These are phyloP conservation scores for Lophiotrema nucula DNA, from an alignment of 495 filamentous ascomycete species.

Conservation along the genomic window DNA sequence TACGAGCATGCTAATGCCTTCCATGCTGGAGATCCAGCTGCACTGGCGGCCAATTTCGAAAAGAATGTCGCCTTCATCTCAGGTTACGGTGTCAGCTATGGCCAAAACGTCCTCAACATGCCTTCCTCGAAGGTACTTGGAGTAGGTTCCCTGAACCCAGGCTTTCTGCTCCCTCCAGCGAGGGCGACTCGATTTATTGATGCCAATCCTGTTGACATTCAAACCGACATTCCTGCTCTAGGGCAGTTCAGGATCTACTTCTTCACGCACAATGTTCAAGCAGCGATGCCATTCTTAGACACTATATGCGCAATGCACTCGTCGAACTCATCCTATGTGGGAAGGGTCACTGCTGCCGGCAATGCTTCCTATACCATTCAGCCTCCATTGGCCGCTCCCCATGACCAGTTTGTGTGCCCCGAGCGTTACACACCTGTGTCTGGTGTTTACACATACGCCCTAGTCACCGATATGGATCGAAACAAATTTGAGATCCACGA, in stretches of 20 bases:
- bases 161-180: slow-evolving; percentile 60
- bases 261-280: slow-evolving; percentile 56
- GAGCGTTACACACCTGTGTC: slow-evolving; percentile 62
- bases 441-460: slow-evolving; percentile 57
- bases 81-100: slow-evolving; percentile 61
- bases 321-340: slow-evolving; percentile 48
- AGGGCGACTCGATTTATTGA: slow-evolving; percentile 67
- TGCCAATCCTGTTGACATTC: slow-evolving; percentile 68
- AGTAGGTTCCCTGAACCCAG: slow-evolving; percentile 48
- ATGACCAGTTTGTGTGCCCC: slow-evolving; percentile 58
- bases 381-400: slow-evolving; percentile 47
- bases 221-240: slow-evolving; percentile 68
- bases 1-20: slow-evolving; percentile 35
- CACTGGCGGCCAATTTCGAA: slow-evolving; percentile 31
- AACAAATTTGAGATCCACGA: slow-evolving; percentile 60
- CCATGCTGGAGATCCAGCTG: slow-evolving; percentile 29
- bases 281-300: slow-evolving; percentile 54
- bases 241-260: slow-evolving; percentile 70
- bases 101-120: slow-evolving; percentile 56
- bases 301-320: slow-evolving; percentile 50
- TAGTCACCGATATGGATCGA: slow-evolving; percentile 53
- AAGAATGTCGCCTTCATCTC: slow-evolving; percentile 34
- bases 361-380: slow-evolving; percentile 54
- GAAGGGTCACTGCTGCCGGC: slow-evolving; percentile 49
- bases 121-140: slow-evolving; percentile 30